phyloP scores from a whole-genome alignment of 805 yeast genomes.

The Alloascoidea hylecoeti region DNA sequence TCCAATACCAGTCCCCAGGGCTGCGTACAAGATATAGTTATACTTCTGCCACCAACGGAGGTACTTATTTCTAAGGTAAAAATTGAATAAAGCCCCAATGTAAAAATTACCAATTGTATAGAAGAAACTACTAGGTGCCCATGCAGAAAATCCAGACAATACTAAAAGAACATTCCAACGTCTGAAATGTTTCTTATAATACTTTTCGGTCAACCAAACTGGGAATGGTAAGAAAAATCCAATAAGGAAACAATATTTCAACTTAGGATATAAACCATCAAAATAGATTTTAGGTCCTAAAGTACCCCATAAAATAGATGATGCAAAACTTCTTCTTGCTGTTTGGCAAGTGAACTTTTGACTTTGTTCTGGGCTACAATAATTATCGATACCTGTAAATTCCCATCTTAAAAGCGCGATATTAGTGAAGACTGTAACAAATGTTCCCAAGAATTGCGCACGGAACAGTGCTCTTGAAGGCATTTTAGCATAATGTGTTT shows the following conservation, averaged over 20 bases:
- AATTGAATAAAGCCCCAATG: slow-evolving; percentile 28
- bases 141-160: slow-evolving; percentile 7
- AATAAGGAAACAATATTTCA: slow-evolving; percentile 31
- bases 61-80: slow-evolving; percentile 24
- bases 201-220: slow-evolving; percentile 7
- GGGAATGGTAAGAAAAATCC: slow-evolving; percentile 22
- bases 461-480: slow-evolving; percentile 48
- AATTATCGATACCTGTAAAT: slow-evolving; percentile 17
- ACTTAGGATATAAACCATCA: slow-evolving; percentile 27
- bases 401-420: slow-evolving; percentile 21
- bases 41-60: slow-evolving; percentile 38
- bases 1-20: slow-evolving; percentile 33
- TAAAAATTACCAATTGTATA: slow-evolving; percentile 26
- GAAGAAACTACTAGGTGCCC: slow-evolving; percentile 32
- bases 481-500: slow-evolving; percentile 43
- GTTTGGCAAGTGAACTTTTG: slow-evolving; percentile 27
- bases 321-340: slow-evolving; percentile 29
- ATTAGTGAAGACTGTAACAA: slow-evolving; percentile 16
- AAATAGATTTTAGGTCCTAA: slow-evolving; percentile 34
- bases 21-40: slow-evolving; percentile 32
- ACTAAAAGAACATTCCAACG: background rate
- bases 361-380: slow-evolving; percentile 20
- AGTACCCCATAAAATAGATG: slow-evolving; percentile 28
- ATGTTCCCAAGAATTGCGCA: slow-evolving; percentile 22
- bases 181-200: slow-evolving; percentile 2